Evolutionary conservation across 805 yeast species (phyloP), one percentile per base, ranked within the genome.

Genomic region (Cyberlindnera xylosilytica): DNA sequence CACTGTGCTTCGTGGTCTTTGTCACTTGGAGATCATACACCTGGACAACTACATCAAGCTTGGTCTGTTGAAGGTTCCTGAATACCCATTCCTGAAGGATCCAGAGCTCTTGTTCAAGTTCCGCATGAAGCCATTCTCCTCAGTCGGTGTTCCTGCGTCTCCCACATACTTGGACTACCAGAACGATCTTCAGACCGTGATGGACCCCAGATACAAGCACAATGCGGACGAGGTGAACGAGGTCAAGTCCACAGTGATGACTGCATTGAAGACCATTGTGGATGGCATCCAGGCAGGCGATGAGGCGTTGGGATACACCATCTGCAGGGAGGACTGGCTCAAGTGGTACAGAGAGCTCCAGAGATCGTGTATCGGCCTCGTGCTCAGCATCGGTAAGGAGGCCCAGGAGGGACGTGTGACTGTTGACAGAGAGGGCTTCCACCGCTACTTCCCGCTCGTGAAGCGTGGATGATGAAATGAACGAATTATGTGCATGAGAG

Each of bases 71-170:
- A 55, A 52, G 20, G 49, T 49, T 8, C 62, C 65, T 8, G 39
- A 51, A 4, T 53, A 52, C 33, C 56, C 57, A 20, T 56, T 52
- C 36, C 57, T 60, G 27, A 50, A 61, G 29, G 50, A 59, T 19
- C 49, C 59, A 20, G 56, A 61, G 38, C 36, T 57, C 28, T 57
- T 75, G 15, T 81, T 73, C 56, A 64, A 72, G 9, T 64, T 88
- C 35, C 75, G 95, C 51, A 73, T 87, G 75, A 88, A 87, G 59
- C 80, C 93, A 4, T 87, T 84, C 66, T 76, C 83, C 18, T 75
- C 88, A 0, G 83, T 89, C 17, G 96, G 95, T 1, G 79, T 79
- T 10, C 97, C 97, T 1, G 73, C 70, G 22, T 54, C 78, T 32
- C 89, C 91, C 3, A 18, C 29, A 12, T 53, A 42, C 37, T 19